These are phyloP conservation scores for Phyllosticta citribraziliensis DNA, from an alignment of 2,329 filamentous ascomycete genomes.

Conservation along the genomic window DNA sequence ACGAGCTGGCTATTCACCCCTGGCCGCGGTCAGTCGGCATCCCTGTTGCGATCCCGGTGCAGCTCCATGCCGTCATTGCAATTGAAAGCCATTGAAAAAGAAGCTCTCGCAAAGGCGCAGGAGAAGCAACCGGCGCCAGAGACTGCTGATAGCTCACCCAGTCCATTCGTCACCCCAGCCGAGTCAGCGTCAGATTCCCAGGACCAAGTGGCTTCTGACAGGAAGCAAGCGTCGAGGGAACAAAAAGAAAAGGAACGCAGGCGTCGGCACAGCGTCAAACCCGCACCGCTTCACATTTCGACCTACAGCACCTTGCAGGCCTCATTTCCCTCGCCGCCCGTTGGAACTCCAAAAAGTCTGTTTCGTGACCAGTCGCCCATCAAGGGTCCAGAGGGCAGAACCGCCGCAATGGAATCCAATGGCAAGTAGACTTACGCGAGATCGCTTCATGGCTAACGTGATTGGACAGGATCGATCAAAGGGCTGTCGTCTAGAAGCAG, in stretches of 20 bases:
- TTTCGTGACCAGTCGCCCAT: neutral
- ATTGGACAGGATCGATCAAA: neutral
- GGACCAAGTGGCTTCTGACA: neutral
- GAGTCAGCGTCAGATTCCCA: neutral
- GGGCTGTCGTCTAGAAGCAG: neutral
- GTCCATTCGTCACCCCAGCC: neutral
- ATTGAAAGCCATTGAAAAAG: neutral
- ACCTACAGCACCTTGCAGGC: neutral
- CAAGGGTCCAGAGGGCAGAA: neutral
- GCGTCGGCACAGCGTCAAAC: neutral
- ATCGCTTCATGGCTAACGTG: neutral
- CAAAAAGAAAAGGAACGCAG: neutral
- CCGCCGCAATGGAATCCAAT: neutral
- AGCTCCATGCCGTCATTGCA: neutral
- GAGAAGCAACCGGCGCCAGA: neutral
- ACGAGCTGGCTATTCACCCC: neutral
- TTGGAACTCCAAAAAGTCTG: neutral
- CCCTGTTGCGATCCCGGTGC: neutral
- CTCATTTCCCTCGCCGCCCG: neutral
- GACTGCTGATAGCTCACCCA: neutral
- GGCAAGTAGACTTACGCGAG: neutral
- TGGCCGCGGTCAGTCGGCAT: neutral
- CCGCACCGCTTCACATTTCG: neutral
- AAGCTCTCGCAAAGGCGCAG: neutral
- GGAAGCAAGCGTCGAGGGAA: neutral